phyloP scores from a whole-genome alignment of 2,329 filamentous ascomycete genomes.

The Huntiella abstrusa region DNA sequence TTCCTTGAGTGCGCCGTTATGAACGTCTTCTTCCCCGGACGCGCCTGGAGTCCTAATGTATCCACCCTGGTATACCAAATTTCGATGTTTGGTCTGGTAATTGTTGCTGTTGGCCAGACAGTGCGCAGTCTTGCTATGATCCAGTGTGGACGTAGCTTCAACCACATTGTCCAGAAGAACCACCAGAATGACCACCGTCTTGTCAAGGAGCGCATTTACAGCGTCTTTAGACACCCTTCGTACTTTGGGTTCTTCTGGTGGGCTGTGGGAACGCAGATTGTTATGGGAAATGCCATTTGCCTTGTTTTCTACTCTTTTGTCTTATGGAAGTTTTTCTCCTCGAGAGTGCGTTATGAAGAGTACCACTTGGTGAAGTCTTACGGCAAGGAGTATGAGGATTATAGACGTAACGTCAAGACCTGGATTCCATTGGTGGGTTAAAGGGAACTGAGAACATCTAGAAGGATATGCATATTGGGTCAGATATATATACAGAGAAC shows the following conservation, averaged over 20 bases:
- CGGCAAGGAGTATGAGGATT: conserved; percentile 59
- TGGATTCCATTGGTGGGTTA: conserved; percentile 51
- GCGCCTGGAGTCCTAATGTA: conserved; percentile 27
- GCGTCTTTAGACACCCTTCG: conserved; percentile 59
- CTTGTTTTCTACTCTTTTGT: conserved; percentile 54
- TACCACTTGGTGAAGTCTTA: conserved; percentile 63
- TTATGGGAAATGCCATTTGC: conserved; percentile 70
- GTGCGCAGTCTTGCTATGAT: conserved; percentile 73
- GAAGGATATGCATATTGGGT: not conserved
- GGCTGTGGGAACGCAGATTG: conserved; percentile 83
- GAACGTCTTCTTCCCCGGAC: conserved; percentile 32
- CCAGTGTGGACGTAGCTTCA: conserved; percentile 79
- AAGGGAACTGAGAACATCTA: conserved; percentile 11
- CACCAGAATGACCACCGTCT: conserved; percentile 52
- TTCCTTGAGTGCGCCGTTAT: conserved; percentile 52
- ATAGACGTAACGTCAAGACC: conserved; percentile 50
- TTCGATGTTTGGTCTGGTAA: conserved; percentile 30
- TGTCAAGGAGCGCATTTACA: conserved; percentile 71
- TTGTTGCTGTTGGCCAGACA: conserved; percentile 53
- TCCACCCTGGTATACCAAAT: not conserved
- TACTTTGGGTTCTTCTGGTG: conserved; percentile 99
- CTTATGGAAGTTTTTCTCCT: conserved; percentile 70
- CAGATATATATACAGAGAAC: not conserved
- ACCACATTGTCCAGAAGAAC: conserved; percentile 61
- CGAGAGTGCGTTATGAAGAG: conserved; percentile 63